Conservation (phyloP, 2,329 filamentous ascomycete species). For the Paramyrothecium roridum region DNA sequence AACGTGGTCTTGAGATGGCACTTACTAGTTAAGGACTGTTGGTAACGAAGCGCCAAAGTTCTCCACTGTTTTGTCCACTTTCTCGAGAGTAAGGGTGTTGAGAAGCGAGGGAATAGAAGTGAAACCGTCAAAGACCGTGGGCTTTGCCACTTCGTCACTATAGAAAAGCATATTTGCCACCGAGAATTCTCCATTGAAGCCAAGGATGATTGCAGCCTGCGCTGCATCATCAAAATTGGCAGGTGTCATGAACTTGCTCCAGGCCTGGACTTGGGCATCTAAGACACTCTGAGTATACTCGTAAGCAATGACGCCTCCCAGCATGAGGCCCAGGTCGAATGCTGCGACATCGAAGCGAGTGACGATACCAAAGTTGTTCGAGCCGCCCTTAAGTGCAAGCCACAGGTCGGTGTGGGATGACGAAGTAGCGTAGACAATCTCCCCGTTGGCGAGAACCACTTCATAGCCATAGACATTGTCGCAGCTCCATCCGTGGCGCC, state of each 20-base stretch:
- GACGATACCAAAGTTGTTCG: neutral
- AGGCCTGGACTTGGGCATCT: conserved; percentile 7
- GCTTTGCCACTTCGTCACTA: conserved; percentile 1
- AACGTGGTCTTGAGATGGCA: neutral
- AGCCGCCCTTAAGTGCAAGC: neutral
- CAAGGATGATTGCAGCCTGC: conserved; percentile 2
- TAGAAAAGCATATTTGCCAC: conserved; percentile 2
- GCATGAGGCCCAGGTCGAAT: too few species aligned
- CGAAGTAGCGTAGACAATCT: neutral
- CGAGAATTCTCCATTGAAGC: neutral
- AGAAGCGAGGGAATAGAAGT: neutral
- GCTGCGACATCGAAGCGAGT: neutral
- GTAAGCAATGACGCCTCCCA: neutral
- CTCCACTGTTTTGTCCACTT: neutral
- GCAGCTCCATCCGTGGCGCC: neutral
- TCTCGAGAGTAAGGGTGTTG: neutral
- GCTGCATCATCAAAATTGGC: conserved; percentile 10
- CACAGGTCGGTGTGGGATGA: neutral
- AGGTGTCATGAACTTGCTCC: conserved; percentile 9
- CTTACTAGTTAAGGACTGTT: neutral
- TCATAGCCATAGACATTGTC: neutral
- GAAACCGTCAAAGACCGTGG: conserved; percentile 3
- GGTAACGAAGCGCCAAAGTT: neutral
- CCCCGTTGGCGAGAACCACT: neutral
- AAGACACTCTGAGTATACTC: conserved; percentile 1